Percentiles rank a stretch among this genome's conserved stretches.
Evolutionary conservation across 2,329 filamentous ascomycete genomes (phyloP).

Genomic region (Allantophomopsis lycopodina): DNA sequence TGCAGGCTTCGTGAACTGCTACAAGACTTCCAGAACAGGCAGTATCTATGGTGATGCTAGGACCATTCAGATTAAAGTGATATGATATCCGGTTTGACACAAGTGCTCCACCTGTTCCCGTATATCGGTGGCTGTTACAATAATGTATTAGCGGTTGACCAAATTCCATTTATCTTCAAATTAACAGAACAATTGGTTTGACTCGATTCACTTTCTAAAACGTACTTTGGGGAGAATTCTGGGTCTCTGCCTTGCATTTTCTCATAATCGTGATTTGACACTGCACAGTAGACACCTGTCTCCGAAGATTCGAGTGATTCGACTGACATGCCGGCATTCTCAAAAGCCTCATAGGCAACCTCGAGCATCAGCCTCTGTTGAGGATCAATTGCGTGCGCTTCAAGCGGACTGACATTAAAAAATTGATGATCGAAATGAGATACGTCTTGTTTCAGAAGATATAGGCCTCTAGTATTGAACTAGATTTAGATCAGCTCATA

Average conservation of each 20-base stretch:
- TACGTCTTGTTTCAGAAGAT: constrained; percentile 5
- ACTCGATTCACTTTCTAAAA: constrained; percentile 1
- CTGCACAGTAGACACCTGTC: constrained; percentile 5
- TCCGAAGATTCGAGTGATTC: constrained; percentile 2
- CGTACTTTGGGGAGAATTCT: constrained; percentile 1
- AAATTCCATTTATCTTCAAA: too few relatives aligned
- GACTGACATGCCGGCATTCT: constrained; percentile 5
- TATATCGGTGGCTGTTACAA: constrained; percentile 2
- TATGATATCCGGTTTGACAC: constrained; percentile 25
- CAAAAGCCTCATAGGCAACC: constrained; percentile 3
- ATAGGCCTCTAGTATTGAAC: not conserved
- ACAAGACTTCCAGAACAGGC: not conserved
- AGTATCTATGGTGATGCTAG: not conserved
- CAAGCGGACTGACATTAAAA: constrained; percentile 5
- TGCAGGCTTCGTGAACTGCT: not conserved
- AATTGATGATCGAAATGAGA: constrained; percentile 6
- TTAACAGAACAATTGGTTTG: not conserved
- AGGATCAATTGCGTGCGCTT: constrained; percentile 6
- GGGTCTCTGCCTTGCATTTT: constrained; percentile 6
- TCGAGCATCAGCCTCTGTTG: constrained; percentile 4
- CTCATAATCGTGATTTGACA: constrained; percentile 5
- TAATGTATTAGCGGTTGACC: too few relatives aligned
- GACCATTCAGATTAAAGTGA: constrained; percentile 19
- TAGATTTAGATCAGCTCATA: not conserved
- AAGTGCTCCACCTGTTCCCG: constrained; percentile 10